These are phyloP conservation scores for Arthroderma sp. DNA, from an alignment of 2,329 filamentous ascomycete genomes.

Conservation along the genomic window DNA sequence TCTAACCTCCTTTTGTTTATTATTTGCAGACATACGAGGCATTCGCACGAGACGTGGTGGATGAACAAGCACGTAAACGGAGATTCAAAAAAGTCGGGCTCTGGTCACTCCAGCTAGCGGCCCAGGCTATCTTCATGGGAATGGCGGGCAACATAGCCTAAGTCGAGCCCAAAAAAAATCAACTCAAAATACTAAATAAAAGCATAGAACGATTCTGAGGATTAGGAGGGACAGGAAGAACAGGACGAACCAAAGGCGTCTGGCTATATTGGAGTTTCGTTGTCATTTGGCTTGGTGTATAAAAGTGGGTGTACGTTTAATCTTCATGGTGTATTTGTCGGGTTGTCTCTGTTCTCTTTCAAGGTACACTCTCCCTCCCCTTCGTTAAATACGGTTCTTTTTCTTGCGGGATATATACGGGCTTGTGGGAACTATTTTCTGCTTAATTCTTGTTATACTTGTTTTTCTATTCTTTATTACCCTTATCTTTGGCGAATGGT, in stretches of 20 bases:
- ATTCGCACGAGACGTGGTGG: conserved; percentile 79
- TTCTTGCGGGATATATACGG: too few relatives aligned
- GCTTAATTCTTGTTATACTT: too few relatives aligned
- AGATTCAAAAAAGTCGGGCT: conserved; percentile 91
- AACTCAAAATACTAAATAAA: not conserved
- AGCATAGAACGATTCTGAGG: not conserved
- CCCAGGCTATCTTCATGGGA: conserved; percentile 88
- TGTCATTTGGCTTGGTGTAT: not conserved
- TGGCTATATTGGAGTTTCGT: not conserved
- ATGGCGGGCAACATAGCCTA: conserved; percentile 56
- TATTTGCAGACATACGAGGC: conserved; percentile 62
- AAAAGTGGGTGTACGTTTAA: too few relatives aligned
- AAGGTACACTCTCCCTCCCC: too few relatives aligned
- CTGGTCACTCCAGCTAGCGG: conserved; percentile 85
- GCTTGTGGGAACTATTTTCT: too few relatives aligned
- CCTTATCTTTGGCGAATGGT: too few relatives aligned
- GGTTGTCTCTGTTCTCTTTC: too few relatives aligned
- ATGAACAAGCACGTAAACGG: conserved; percentile 72
- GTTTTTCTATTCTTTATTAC: too few relatives aligned
- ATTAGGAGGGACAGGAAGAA: not conserved
- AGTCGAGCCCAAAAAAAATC: not conserved
- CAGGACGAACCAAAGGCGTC: not conserved
- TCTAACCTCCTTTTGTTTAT: not conserved
- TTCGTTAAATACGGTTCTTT: too few relatives aligned
- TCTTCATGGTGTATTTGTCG: too few relatives aligned